These are phyloP conservation scores for Pyrenophora teres DNA, from an alignment of 2,329 filamentous ascomycete genomes.

Conservation along the genomic window DNA sequence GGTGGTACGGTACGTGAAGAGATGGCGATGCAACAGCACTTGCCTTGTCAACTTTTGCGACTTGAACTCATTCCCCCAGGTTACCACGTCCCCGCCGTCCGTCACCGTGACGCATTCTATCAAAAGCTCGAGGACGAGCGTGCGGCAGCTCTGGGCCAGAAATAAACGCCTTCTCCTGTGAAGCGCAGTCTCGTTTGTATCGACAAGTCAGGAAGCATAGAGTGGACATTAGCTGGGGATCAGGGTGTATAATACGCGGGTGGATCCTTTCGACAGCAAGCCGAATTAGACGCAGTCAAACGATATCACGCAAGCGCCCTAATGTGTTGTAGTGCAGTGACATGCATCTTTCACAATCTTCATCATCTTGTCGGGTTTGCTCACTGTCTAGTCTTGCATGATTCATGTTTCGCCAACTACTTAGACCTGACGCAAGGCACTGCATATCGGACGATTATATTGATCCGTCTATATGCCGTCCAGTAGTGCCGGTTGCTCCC, in stretches of 20 bases:
- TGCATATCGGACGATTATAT: no score
- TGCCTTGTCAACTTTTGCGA: background rate
- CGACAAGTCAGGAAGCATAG: constrained; percentile 30
- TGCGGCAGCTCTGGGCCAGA: constrained; percentile 53
- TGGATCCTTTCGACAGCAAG: constrained; percentile 27
- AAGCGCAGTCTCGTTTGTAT: constrained; percentile 36
- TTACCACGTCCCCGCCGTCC: constrained; percentile 68
- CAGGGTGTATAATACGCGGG: constrained; percentile 41
- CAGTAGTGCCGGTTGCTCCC: no score
- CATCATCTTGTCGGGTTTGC: no score
- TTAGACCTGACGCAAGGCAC: no score
- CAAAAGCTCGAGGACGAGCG: constrained; percentile 66
- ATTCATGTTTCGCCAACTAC: no score
- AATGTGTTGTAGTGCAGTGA: background rate
- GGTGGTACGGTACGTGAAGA: constrained; percentile 65
- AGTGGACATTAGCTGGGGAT: constrained; percentile 28
- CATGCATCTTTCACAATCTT: no score
- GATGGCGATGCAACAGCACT: background rate
- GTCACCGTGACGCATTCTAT: constrained; percentile 67
- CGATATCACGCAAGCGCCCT: background rate
- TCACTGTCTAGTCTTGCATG: no score
- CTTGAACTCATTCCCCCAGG: constrained; percentile 49
- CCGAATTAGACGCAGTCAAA: constrained; percentile 17
- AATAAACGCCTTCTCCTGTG: constrained; percentile 20
- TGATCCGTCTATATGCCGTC: no score